Conservation (phyloP, 2,329 filamentous ascomycete species). For the Elsinoe necatrix region DNA sequence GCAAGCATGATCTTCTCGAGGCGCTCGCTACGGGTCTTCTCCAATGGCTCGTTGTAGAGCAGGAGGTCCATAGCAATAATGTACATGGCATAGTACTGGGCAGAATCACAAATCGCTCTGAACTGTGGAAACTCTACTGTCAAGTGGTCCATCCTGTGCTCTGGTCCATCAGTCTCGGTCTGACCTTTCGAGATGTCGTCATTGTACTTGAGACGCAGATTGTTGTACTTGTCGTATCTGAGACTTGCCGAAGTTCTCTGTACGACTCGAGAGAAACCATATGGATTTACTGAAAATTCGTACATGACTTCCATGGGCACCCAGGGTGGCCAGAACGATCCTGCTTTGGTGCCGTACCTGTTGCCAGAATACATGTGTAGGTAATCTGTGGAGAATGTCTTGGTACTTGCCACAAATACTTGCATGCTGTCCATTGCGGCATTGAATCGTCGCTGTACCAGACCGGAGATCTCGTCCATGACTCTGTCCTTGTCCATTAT, state of each 20-base stretch:
- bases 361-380: conserved; percentile 92
- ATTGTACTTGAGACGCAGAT: conserved; percentile 90
- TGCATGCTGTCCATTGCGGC: conserved; percentile 96
- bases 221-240: conserved; percentile 97
- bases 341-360: conserved; percentile 75
- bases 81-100: conserved; percentile 96
- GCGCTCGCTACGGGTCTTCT: conserved; percentile 93
- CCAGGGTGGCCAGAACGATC: conserved; percentile 94
- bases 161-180: conserved; percentile 38
- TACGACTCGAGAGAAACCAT: conserved; percentile 95
- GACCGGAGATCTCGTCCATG: conserved; percentile 83
- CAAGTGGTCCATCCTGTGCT: conserved; percentile 81
- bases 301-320: conserved; percentile 98
- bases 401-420: conserved; percentile 93
- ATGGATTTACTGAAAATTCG: conserved; percentile 85
- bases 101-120: conserved; percentile 90
- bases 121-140: conserved; percentile 96
- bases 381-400: conserved; percentile 75
- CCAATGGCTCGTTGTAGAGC: conserved; percentile 89
- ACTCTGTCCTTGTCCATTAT: conserved; percentile 96
- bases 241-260: conserved; percentile 93
- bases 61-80: conserved; percentile 94
- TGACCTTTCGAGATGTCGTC: conserved; percentile 67
- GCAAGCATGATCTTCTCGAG: conserved; percentile 98
- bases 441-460: conserved; percentile 89